Evolutionary conservation across 2,329 filamentous ascomycete genomes (phyloP), one percentile per base, ranked within the genome.

Genomic region (Phyllosticta paracitricarpa): DNA sequence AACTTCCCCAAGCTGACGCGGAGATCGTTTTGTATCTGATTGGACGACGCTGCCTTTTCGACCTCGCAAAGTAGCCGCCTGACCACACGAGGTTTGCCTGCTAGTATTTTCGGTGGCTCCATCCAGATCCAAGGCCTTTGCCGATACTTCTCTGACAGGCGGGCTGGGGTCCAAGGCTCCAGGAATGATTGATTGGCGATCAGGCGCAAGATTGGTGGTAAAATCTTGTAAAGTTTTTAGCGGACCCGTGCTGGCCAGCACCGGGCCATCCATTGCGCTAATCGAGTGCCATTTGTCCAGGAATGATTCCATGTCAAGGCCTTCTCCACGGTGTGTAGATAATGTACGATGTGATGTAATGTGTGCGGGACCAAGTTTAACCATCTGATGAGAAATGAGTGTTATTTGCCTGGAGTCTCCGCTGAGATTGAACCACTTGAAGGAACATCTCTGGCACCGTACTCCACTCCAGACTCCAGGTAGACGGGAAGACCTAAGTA

Each of bases 361-460:
- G 28, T 48, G 51, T 28, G 56, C 52, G 52, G 52, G 51, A 30
- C 53, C 40, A 24, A 56, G 30, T 22, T 48, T 62, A 25, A 53
- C 28, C 17, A 61, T 64, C 12, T 65, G 56, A 26, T 61, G 59
- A 14, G 64, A 65, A 22, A 59, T 35, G 4, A 65, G 61, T 10
- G 64, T 64, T 52, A 56, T 54, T 14, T 63, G 64, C 4, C 58
- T 62, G 7, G 62, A 61, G 52, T 65, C 63, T 17, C 64, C 62
- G 26, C 62, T 61, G 40, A 65, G 58, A 48, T 62, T 58, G 40
- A 63, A 62, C 64, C 59, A 63, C 57, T 62, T 65, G 52, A 59
- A 52, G n/a, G 22, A 24, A 33, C 64, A 65, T n/a, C 59, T 62
- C 33, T 62, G 55, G 30, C 64, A 65, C 54, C 62, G 57, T 24